A percentile compares a stretch with the other conserved stretches of the same genome.
Evolutionary conservation across 352 stramenopile species (phyloP).

Genomic region (Pythium periplocum): DNA sequence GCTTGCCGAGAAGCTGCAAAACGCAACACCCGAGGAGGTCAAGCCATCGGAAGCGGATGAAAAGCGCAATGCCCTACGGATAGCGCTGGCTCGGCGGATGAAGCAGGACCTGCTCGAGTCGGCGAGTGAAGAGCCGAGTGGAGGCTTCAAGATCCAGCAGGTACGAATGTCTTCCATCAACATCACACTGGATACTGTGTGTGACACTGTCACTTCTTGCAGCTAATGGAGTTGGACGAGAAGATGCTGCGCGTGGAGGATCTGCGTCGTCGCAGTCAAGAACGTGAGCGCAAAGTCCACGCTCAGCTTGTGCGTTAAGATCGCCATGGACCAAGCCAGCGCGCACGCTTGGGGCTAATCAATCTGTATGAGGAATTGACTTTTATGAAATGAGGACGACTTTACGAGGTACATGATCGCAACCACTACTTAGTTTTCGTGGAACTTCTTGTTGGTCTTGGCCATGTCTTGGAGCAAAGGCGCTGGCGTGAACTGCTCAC

Average conservation of each 20-base stretch:
- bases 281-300: constrained; percentile 55
- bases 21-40: constrained; percentile 40
- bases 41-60: constrained; percentile 69
- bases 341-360: no score
- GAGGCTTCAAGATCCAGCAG: constrained; percentile 53
- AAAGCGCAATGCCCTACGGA: constrained; percentile 57
- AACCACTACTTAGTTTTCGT: constrained; percentile 56
- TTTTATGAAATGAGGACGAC: no score
- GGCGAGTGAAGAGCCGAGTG: constrained; percentile 8
- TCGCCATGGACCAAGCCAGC: background rate
- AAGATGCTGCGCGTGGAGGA: constrained; percentile 78
- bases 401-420: background rate
- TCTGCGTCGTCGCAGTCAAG: constrained; percentile 54
- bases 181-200: constrained; percentile 1
- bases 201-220: background rate
- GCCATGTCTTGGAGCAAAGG: constrained; percentile 96
- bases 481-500: constrained; percentile 94
- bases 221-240: constrained; percentile 67
- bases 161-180: constrained; percentile 13
- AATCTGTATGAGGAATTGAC: no score
- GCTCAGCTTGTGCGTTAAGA: constrained; percentile 28
- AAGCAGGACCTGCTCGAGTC: constrained; percentile 72
- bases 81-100: constrained; percentile 70
- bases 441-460: constrained; percentile 97
- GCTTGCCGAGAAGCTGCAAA: constrained; percentile 64